Evolutionary conservation across 164 flowering plant species (phyloP).

Genomic region (Liquidambar formosana): DNA sequence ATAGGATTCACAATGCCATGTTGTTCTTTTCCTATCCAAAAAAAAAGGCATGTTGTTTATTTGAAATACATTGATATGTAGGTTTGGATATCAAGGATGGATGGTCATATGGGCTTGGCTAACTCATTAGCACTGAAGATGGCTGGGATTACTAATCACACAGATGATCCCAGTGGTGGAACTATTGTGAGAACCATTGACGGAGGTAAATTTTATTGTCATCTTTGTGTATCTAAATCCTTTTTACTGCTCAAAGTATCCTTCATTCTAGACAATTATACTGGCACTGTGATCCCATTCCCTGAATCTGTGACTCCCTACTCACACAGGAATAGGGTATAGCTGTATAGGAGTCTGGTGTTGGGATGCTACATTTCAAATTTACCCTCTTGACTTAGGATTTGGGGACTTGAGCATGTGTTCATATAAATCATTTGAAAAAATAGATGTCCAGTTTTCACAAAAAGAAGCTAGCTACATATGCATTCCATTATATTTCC

Average conservation of each 20-base stretch:
- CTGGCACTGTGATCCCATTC: neutral
- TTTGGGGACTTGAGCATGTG: too few relatives aligned
- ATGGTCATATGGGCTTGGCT: slow-evolving; percentile 98
- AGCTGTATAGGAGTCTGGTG: neutral
- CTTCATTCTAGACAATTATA: neutral
- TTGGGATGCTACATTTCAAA: too few relatives aligned
- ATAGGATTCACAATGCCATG: neutral
- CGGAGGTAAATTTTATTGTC: slow-evolving; percentile 56
- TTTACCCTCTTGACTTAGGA: too few relatives aligned
- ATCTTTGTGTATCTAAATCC: neutral
- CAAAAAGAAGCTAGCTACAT: too few relatives aligned
- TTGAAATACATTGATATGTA: slow-evolving; percentile 21
- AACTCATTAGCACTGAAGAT: slow-evolving; percentile 68
- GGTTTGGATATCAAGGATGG: slow-evolving; percentile 92
- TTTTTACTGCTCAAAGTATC: neutral
- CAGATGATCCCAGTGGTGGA: slow-evolving; percentile 85
- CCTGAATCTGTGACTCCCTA: neutral
- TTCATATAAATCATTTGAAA: too few relatives aligned
- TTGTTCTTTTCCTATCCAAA: too few relatives aligned
- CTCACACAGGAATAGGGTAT: neutral
- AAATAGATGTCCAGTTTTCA: too few relatives aligned
- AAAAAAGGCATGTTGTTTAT: too few relatives aligned
- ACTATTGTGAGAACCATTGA: slow-evolving; percentile 46
- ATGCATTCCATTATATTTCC: too few relatives aligned
- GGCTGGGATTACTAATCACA: slow-evolving; percentile 61